Evolutionary conservation across 1,139 yeast genomes (phyloP).

Genomic region (Blastobotrys illinoisensis): DNA sequence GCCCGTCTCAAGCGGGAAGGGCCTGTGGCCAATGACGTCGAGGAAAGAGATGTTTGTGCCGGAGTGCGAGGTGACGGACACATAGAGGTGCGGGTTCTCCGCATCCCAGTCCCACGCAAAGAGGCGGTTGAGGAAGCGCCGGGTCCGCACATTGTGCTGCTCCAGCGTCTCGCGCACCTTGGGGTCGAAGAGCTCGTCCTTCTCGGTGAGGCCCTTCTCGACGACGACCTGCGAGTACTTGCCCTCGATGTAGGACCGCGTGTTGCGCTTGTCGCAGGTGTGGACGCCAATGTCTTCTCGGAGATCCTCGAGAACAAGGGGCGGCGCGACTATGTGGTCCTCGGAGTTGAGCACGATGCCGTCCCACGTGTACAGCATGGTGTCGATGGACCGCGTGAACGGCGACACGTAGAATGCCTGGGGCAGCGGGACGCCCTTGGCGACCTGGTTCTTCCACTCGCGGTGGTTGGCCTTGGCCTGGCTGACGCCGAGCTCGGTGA

Average conservation of each 20-base stretch:
- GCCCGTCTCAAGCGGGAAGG: constrained; percentile 57
- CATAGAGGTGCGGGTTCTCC: constrained; percentile 32
- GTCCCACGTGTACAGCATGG: constrained; percentile 55
- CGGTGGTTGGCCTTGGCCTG: constrained; percentile 43
- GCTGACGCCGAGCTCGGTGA: constrained; percentile 55
- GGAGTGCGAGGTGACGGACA: constrained; percentile 57
- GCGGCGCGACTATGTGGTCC: constrained; percentile 24
- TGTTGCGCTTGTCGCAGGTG: constrained; percentile 57
- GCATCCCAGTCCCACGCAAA: constrained; percentile 32
- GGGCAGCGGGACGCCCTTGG: constrained; percentile 50
- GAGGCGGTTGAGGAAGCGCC: constrained; percentile 45
- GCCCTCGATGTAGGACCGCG: constrained; percentile 37
- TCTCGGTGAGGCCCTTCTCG: constrained; percentile 45
- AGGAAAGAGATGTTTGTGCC: constrained; percentile 53
- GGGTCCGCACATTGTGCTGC: constrained; percentile 48
- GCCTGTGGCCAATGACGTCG: constrained; percentile 49
- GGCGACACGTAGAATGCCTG: constrained; percentile 57
- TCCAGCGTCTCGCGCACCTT: constrained; percentile 43
- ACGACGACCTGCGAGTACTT: constrained; percentile 34
- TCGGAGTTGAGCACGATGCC: constrained; percentile 29
- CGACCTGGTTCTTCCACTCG: constrained; percentile 42
- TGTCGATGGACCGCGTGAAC: constrained; percentile 54
- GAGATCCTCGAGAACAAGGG: constrained; percentile 47
- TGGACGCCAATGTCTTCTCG: constrained; percentile 68
- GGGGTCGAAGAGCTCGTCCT: constrained; percentile 41